Conservation (phyloP, 2,329 filamentous ascomycete species). For the Fusarium irregulare region DNA sequence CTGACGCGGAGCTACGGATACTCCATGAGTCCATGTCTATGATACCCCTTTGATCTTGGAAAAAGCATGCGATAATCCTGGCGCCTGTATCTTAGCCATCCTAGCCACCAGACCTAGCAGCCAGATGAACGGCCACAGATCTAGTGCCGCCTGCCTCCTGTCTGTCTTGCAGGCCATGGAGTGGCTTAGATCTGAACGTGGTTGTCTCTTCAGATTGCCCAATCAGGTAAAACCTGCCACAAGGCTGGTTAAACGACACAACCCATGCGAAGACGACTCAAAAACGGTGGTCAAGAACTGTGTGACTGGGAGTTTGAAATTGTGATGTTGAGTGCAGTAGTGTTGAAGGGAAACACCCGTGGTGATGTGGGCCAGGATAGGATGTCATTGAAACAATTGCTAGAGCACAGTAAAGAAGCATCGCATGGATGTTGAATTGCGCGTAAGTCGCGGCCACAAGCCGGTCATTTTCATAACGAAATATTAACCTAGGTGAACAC, state of each 20-base stretch:
- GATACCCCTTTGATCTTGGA: not conserved
- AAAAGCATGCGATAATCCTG: constrained; percentile 3
- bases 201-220: constrained; percentile 22
- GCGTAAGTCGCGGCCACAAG: not conserved
- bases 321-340: not conserved
- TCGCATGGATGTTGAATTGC: constrained; percentile 18
- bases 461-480: not conserved
- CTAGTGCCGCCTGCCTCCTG: constrained; percentile 7
- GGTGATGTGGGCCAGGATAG: not conserved
- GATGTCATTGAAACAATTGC: not conserved
- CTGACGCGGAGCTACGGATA: not conserved
- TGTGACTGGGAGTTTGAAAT: not conserved
- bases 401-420: not conserved
- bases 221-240: constrained; percentile 5
- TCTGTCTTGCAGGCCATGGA: constrained; percentile 7
- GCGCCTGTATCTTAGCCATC: not conserved
- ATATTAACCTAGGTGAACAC: not conserved
- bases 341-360: not conserved
- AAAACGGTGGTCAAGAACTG: not conserved
- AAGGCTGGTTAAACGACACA: not conserved
- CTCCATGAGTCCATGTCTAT: not conserved
- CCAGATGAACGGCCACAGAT: constrained; percentile 2
- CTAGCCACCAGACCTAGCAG: not conserved
- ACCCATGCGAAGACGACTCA: not conserved
- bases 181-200: constrained; percentile 6